These are phyloP conservation scores for Rhypophila decipiens DNA, from an alignment of 495 filamentous ascomycete species.

Conservation along the genomic window DNA sequence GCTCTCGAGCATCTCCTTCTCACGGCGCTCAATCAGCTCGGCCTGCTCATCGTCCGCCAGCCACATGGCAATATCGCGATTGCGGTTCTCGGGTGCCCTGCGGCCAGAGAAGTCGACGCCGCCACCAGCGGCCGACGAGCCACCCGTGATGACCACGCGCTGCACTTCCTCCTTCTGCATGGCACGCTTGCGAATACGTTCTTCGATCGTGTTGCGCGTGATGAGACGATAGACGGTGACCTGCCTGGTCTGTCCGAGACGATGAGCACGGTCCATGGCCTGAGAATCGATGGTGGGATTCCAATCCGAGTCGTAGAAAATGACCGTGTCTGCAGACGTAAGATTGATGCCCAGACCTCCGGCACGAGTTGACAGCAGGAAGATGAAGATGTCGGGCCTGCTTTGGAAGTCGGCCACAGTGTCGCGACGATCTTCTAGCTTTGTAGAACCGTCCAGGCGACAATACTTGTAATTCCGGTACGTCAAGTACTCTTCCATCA, in stretches of 20 bases:
- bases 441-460: constrained; percentile 94
- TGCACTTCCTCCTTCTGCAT: constrained; percentile 99
- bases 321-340: constrained; percentile 87
- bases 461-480: constrained; percentile 99
- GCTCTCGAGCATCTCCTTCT: constrained; percentile 67
- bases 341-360: constrained; percentile 98
- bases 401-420: constrained; percentile 96
- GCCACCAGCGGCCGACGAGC: constrained; percentile 49
- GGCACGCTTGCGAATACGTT: constrained; percentile 95
- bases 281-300: constrained; percentile 98
- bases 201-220: constrained; percentile 94
- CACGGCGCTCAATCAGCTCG: constrained; percentile 80
- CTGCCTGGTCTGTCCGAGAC: constrained; percentile 91
- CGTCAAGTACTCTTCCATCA: constrained; percentile 98
- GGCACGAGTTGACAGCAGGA: constrained; percentile 90
- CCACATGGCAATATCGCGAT: constrained; percentile 96
- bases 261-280: constrained; percentile 98
- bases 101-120: constrained; percentile 88
- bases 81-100: constrained; percentile 73
- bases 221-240: constrained; percentile 97
- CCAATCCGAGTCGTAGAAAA: constrained; percentile 99
- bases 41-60: constrained; percentile 93
- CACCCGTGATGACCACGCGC: constrained; percentile 92
- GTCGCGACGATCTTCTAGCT: constrained; percentile 92
- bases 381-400: constrained; percentile 88